phyloP scores from a whole-genome alignment of 2,329 filamentous ascomycete species.

The Scedosporium apiospermum region DNA sequence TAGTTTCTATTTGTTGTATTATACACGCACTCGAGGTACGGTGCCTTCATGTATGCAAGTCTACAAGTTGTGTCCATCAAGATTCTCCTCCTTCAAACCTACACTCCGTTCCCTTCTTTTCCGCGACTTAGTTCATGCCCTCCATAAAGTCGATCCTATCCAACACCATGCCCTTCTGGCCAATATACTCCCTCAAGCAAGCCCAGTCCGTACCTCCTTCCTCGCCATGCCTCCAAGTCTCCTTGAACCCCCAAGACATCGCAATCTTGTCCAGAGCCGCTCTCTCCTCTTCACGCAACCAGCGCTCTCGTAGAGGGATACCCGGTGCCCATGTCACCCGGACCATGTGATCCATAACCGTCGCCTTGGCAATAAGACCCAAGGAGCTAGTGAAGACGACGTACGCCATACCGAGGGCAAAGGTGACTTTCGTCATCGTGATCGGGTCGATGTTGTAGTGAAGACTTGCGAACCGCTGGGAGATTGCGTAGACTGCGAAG shows the following conservation, averaged over 20 bases:
- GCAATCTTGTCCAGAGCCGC: constrained; percentile 80
- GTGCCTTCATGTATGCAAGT: not conserved
- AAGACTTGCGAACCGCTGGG: constrained; percentile 48
- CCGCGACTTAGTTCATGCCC: constrained; percentile 53
- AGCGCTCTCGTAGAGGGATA: constrained; percentile 69
- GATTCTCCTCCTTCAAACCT: not conserved
- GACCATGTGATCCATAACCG: constrained; percentile 89
- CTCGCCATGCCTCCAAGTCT: constrained; percentile 69
- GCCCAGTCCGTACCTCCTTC: constrained; percentile 91
- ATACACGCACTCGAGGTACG: not conserved
- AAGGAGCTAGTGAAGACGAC: constrained; percentile 71
- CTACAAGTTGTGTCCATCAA: not conserved
- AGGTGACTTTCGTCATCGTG: constrained; percentile 67
- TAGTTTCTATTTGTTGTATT: not conserved
- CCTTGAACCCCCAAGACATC: constrained; percentile 84
- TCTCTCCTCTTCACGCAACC: constrained; percentile 83
- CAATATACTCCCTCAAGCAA: constrained; percentile 70
- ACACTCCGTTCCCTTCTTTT: not conserved
- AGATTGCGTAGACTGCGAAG: constrained; percentile 59
- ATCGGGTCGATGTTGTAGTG: constrained; percentile 70
- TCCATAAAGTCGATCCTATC: constrained; percentile 87
- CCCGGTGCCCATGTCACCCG: constrained; percentile 85
- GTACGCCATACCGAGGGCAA: constrained; percentile 76
- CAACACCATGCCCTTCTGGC: constrained; percentile 77
- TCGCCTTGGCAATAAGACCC: constrained; percentile 75